Base-by-base conservation (phyloP, 1,284 basidiomycete species). In the Volvariella surrecta region DNA sequence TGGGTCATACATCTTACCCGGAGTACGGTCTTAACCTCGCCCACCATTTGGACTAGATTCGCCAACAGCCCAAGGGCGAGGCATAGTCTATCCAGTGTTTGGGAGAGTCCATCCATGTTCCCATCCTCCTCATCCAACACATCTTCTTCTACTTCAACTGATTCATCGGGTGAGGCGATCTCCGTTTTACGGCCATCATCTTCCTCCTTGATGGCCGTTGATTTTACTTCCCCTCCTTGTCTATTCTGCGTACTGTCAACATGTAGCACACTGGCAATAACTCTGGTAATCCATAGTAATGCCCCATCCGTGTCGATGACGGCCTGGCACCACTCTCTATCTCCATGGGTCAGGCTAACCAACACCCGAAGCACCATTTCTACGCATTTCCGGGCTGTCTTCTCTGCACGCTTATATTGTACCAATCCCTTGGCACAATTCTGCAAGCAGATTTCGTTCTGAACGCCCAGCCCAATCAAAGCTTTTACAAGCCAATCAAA, bases 41-140 rank as follows among this genome's bases (percentile, higher is more conserved):
- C 63, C n/a, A 67, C 60, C 7, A 63, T 66, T 55, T 86, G 81
- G 0, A 83, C 74, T 32, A 87, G 63, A 57, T 87, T 87, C 37
- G 83, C 84, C 42, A 87, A 60, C 4, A 87, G 59, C 1, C 79
- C 85, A 1, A 88, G 67, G 4, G 75, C 71, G 18, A 88, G 74
- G 57, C 83, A 88, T 2, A 86, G 60, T 32, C 71, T 66, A 54
- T 88, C 85, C 15, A 83, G 64, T 2, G 70, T 59, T 39, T 71
- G 63, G 63, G 59, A 8, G 48, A 28, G 24, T 28, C 34, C 13
- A 6, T 35, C n/a, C n/a, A n/a, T 52, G 6, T 45, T 51, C 6
- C 46, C 50, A 10, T 46, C 45, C n/a, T n/a, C n/a, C n/a, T n/a
- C n/a, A n/a, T n/a, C n/a, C n/a, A n/a, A n/a, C n/a, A n/a, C n/a